Evolutionary conservation across 495 filamentous ascomycete genomes (phyloP), one percentile per base, ranked within the genome.

Genomic region (Trichoderma erinaceum): DNA sequence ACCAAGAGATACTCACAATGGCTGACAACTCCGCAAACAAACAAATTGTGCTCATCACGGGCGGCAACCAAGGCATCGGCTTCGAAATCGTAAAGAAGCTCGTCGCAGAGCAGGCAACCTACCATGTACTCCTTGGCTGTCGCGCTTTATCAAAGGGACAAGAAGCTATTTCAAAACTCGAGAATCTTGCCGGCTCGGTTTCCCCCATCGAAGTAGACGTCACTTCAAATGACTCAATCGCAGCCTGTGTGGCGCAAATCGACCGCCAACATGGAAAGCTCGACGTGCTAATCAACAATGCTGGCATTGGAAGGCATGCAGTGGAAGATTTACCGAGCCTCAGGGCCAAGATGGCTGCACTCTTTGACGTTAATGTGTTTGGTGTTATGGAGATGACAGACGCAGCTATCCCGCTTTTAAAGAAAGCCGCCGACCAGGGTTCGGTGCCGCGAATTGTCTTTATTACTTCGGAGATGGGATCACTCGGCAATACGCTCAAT

Each of bases 221-320:
- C 16, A 77, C 76, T 58, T 77, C 79, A 1, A 84, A 87, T 69
- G 75, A 77, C n/a, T 86, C 83, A 16, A 84, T 87, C 65, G 65
- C 79, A 27, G 66, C 67, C 7, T 81, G 79, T 0, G 78, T 77
- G 41, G 67, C 75, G 3, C 66, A 74, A 0, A 72, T 87, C 15
- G 15, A 66, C 2, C 16, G 69, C 18, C 74, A 75, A 18, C 75
- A 79, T 66, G 83, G 82, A 29, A 77, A 73, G 32, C 69, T 87
- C 0, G 85, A 87, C 70, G 77, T 78, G 0, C 74, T 87, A 8
- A 70, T 86, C 70, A 85, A 87, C 75, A 87, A 85, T 69, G 81
- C 79, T 25, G 82, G 80, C 43, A 69, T 71, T 64, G n/a, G 41
- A 12, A 66, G 65, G 15, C 16, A 18, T 8, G 65, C 41, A 5